Conservation (phyloP, 1,139 yeast species). For the Saccharomyces uvarum region DNA sequence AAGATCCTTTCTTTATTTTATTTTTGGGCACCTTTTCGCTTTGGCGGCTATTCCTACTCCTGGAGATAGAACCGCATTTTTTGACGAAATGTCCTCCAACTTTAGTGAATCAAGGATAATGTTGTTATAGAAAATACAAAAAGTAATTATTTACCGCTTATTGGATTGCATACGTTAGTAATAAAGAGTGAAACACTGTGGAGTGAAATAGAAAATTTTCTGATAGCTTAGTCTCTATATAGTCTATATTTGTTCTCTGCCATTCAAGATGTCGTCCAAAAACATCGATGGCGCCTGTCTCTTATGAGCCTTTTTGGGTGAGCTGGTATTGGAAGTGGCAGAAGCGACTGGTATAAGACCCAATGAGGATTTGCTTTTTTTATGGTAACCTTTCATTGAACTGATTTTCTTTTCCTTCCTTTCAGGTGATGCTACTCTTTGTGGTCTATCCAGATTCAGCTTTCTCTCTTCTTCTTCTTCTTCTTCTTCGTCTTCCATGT, state of each 20-base stretch:
- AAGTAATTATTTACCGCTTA: no score
- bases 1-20: no score
- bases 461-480: background rate
- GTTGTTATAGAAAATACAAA: no score
- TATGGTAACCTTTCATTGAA: constrained; percentile 14
- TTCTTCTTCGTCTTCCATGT: background rate
- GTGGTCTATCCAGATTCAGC: constrained; percentile 17
- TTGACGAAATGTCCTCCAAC: no score
- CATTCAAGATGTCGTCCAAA: constrained; percentile 49
- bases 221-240: no score
- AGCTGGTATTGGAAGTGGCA: constrained; percentile 2
- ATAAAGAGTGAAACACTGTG: background rate
- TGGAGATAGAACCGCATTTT: no score
- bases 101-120: no score
- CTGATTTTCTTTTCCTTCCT: constrained; percentile 18
- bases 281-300: constrained; percentile 48
- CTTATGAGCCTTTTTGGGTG: constrained; percentile 7
- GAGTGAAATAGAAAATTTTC: no score
- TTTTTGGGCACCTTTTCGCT: no score
- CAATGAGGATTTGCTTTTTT: constrained; percentile 20
- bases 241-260: constrained; percentile 8
- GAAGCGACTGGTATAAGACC: constrained; percentile 10
- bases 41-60: no score
- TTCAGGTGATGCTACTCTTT: constrained; percentile 27
- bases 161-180: no score